phyloP scores from a whole-genome alignment of 495 filamentous ascomycete genomes.

The Neurospora sp. region DNA sequence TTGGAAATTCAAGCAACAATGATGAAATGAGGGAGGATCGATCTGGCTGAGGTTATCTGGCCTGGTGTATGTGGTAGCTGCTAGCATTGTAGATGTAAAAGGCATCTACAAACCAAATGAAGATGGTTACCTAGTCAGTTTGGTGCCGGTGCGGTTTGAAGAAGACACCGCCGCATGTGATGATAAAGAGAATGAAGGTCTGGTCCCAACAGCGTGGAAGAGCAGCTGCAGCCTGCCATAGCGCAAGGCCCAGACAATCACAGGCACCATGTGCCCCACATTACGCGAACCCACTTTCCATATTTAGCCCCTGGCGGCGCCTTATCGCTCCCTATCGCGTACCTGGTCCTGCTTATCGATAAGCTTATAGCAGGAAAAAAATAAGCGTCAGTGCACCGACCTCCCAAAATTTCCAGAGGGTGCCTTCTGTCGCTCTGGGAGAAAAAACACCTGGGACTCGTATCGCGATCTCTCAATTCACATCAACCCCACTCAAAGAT shows the following conservation, averaged over 20 bases:
- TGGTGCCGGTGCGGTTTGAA: background rate
- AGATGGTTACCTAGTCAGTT: background rate
- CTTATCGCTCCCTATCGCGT: background rate
- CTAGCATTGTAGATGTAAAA: background rate
- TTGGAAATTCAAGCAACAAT: background rate
- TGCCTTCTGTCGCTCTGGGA: background rate
- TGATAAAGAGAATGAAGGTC: background rate
- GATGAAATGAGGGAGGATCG: background rate
- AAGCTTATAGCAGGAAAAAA: conserved; percentile 4
- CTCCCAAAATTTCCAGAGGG: conserved; percentile 18
- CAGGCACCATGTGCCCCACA: background rate
- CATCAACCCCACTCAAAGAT: conserved; percentile 5
- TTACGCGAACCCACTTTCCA: background rate
- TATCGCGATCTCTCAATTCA: background rate
- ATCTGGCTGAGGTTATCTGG: background rate
- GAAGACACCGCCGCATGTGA: background rate
- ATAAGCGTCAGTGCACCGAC: conserved; percentile 10
- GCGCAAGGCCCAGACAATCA: background rate
- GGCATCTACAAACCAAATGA: background rate
- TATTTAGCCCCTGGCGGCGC: background rate
- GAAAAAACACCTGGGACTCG: conserved; percentile 12
- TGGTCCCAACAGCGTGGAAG: conserved; percentile 1
- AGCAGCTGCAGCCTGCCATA: conserved; percentile 11
- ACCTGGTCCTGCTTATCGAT: background rate
- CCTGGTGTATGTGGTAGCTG: background rate